phyloP scores from a whole-genome alignment of 805 yeast species.

The Priceomyces fermenticarens region DNA sequence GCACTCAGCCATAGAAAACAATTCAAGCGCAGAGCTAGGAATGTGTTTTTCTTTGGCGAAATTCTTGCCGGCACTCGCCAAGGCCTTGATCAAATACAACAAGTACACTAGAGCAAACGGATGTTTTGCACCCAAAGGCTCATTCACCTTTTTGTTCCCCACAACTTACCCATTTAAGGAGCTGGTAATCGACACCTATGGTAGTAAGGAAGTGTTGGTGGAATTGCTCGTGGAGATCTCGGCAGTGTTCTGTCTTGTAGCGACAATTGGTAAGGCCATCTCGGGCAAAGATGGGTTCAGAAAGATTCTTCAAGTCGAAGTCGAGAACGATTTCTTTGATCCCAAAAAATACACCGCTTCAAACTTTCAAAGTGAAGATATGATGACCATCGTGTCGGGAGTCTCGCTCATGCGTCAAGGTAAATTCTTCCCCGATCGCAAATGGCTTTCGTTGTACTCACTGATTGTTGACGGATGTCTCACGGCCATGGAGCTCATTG shows the following conservation, averaged over 20 bases:
- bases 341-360: constrained; percentile 39
- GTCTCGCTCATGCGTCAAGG: constrained; percentile 51
- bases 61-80: constrained; percentile 52
- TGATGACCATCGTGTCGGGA: constrained; percentile 43
- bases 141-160: constrained; percentile 70
- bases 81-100: constrained; percentile 51
- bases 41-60: constrained; percentile 49
- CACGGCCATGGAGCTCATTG: constrained; percentile 50
- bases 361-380: constrained; percentile 32
- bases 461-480: constrained; percentile 55
- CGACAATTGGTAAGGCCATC: constrained; percentile 46
- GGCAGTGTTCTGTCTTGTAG: constrained; percentile 54
- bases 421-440: constrained; percentile 60
- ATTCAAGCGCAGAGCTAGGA: constrained; percentile 28
- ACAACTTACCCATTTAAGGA: constrained; percentile 60
- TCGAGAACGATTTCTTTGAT: constrained; percentile 37
- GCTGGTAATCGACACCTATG: constrained; percentile 68
- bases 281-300: constrained; percentile 43
- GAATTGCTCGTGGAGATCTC: constrained; percentile 72
- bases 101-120: constrained; percentile 46
- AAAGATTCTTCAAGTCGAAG: constrained; percentile 32
- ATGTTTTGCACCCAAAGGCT: constrained; percentile 55
- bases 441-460: constrained; percentile 71
- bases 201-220: constrained; percentile 63
- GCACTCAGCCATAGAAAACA: constrained; percentile 24